Percentiles rank a stretch among this genome's conserved stretches.
phyloP scores from a whole-genome alignment of 2,329 filamentous ascomycete genomes.

The Sordariomycetes sp. region DNA sequence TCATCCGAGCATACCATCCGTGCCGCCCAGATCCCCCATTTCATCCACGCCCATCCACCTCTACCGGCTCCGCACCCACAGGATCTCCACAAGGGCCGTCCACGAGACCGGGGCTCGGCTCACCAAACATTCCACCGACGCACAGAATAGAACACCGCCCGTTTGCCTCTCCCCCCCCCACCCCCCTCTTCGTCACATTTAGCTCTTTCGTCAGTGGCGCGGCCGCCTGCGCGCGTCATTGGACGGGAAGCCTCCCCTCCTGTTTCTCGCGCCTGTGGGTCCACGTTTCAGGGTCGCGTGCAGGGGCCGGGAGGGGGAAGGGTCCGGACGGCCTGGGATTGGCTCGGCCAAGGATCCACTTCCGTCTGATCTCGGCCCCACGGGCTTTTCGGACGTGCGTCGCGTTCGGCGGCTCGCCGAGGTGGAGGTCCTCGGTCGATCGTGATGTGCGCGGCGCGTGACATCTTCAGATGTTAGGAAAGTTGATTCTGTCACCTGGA shows the following conservation, averaged over 20 bases:
- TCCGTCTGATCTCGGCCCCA: background rate
- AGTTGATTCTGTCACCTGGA: too few relatives aligned
- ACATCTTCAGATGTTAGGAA: too few relatives aligned
- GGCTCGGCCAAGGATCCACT: background rate
- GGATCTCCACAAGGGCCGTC: background rate
- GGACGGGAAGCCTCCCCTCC: background rate
- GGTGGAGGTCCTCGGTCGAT: too few relatives aligned
- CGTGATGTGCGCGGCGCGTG: too few relatives aligned
- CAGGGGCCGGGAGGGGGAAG: background rate
- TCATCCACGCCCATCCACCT: slow-evolving; percentile 4
- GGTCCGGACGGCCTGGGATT: background rate
- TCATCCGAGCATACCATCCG: background rate
- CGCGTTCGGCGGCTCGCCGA: too few relatives aligned
- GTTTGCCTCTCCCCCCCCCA: too few relatives aligned
- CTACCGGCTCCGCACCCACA: background rate
- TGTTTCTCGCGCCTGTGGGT: slow-evolving; percentile 2
- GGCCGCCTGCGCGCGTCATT: background rate
- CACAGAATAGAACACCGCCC: background rate
- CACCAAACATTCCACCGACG: background rate
- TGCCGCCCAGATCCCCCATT: background rate
- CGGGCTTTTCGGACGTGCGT: too few relatives aligned
- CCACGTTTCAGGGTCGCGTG: slow-evolving; percentile 1
- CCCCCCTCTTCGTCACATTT: background rate
- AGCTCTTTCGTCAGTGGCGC: background rate
- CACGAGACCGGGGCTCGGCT: background rate